phyloP scores from a whole-genome alignment of 176 grass and related monocot species.

The Musa beccarii region DNA sequence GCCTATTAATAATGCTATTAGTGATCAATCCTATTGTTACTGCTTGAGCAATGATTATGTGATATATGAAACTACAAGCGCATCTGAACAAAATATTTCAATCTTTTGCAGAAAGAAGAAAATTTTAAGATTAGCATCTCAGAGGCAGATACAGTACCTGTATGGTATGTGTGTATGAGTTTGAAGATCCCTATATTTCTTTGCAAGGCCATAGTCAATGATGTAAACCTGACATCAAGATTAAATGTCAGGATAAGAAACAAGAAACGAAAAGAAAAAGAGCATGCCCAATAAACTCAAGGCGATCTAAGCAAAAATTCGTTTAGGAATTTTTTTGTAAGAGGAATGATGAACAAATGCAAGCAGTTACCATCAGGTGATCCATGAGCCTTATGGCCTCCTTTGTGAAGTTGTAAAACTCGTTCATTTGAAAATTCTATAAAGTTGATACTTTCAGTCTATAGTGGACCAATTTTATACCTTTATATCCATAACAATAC shows the following conservation, averaged over 20 bases:
- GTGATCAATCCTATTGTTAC: neutral
- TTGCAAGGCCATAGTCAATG: slow-evolving; percentile 74
- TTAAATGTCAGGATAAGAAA: neutral
- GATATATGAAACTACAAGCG: neutral
- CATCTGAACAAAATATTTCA: neutral
- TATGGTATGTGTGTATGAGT: slow-evolving; percentile 77
- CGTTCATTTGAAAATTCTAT: too few species aligned
- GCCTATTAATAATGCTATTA: neutral
- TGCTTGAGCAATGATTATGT: neutral
- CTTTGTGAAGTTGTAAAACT: too few species aligned
- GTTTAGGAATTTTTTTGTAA: neutral
- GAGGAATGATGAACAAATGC: neutral
- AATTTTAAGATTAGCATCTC: neutral
- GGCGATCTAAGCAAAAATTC: neutral
- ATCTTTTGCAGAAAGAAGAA: neutral
- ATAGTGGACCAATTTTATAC: too few species aligned
- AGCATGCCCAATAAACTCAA: neutral
- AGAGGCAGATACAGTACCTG: slow-evolving; percentile 24
- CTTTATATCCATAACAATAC: too few species aligned
- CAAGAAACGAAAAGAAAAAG: neutral
- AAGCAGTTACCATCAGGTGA: neutral
- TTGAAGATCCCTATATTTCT: slow-evolving; percentile 72
- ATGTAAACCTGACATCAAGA: slow-evolving; percentile 49
- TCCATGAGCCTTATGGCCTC: neutral
- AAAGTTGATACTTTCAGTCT: too few species aligned